phyloP scores from a whole-genome alignment of 129 eudicot genomes.

The Rutidosis leptorrhynchoides region DNA sequence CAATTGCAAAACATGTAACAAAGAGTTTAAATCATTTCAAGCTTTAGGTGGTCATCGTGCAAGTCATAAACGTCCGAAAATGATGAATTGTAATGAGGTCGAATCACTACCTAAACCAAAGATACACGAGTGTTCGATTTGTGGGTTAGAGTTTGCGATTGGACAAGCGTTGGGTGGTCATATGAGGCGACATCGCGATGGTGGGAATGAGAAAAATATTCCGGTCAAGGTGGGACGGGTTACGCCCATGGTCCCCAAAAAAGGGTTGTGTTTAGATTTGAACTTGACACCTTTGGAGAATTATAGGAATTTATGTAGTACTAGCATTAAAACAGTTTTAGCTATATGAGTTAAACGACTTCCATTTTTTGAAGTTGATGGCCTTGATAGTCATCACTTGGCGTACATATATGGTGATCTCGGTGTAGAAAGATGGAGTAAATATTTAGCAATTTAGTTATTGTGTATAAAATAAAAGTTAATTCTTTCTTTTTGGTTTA shows the following conservation, averaged over 20 bases:
- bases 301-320: slow-evolving; percentile 32
- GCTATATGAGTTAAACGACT: slow-evolving; percentile 8
- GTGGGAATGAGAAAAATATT: slow-evolving; percentile 2
- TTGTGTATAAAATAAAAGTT: no score
- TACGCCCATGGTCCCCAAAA: slow-evolving; percentile 17
- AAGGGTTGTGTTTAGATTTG: slow-evolving; percentile 45
- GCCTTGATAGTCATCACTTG: background rate
- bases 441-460: background rate
- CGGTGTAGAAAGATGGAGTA: background rate
- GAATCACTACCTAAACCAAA: slow-evolving; percentile 32
- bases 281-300: slow-evolving; percentile 47
- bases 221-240: background rate
- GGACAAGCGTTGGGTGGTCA: slow-evolving; percentile 77
- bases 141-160: slow-evolving; percentile 44
- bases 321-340: slow-evolving; percentile 23
- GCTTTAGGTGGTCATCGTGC: slow-evolving; percentile 72
- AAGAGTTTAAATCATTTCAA: slow-evolving; percentile 39
- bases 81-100: background rate
- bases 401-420: background rate
- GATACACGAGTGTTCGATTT: slow-evolving; percentile 44
- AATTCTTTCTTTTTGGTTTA: no score
- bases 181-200: slow-evolving; percentile 54
- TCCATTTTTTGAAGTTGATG: slow-evolving; percentile 4
- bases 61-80: slow-evolving; percentile 44
- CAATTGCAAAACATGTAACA: slow-evolving; percentile 44